Conservation (phyloP, 306 rosid species). For the Prunus armeniaca region DNA sequence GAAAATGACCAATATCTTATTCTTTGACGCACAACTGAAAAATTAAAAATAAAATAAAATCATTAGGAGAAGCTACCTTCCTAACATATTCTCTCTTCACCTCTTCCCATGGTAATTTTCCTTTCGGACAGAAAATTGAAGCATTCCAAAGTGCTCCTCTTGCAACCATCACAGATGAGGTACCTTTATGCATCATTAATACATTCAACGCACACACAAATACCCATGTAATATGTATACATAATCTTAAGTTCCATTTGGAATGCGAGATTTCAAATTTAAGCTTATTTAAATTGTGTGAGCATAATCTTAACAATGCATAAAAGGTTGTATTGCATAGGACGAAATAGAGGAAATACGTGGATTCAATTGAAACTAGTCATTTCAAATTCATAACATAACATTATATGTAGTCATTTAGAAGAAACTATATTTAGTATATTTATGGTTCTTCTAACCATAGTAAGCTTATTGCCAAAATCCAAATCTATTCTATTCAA, state of each 20-base stretch:
- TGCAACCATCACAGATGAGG: constrained; percentile 83
- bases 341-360: neutral
- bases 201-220: neutral
- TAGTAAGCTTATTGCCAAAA: neutral
- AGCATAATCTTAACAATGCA: neutral
- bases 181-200: constrained; percentile 39
- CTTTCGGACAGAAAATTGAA: constrained; percentile 69
- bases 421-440: neutral
- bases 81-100: constrained; percentile 68
- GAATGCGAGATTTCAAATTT: neutral
- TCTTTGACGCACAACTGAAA: neutral
- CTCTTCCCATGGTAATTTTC: constrained; percentile 56
- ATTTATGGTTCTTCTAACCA: neutral
- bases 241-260: neutral
- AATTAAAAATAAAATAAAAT: neutral
- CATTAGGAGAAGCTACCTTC: constrained; percentile 43
- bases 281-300: neutral
- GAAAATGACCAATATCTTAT: neutral
- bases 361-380: neutral
- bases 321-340: neutral
- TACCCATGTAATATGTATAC: neutral
- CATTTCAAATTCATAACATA: neutral
- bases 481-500: neutral
- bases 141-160: constrained; percentile 98
- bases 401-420: neutral